These are phyloP conservation scores for Gonapodya sp. DNA, from an alignment of 192 early-diverging fungal genomes.

Conservation along the genomic window DNA sequence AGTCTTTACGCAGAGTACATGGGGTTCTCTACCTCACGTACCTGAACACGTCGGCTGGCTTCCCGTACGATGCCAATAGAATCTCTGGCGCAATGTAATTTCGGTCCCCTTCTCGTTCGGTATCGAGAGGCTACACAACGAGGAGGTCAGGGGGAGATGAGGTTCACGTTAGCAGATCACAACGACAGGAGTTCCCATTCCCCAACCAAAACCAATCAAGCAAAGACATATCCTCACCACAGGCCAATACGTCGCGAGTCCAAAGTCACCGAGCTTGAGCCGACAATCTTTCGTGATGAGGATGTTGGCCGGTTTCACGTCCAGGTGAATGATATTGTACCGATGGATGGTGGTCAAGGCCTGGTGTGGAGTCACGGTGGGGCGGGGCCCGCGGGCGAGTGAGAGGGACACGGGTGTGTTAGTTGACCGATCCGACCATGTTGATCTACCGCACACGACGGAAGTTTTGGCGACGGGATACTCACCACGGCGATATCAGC, in stretches of 20 bases:
- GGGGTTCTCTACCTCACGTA: slow-evolving; percentile 12
- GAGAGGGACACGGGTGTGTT: too few species aligned
- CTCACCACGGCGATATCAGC: not conserved
- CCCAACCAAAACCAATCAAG: not conserved
- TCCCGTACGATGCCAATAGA: slow-evolving; percentile 46
- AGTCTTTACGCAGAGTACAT: not conserved
- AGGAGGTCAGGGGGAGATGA: too few species aligned
- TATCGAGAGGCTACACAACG: slow-evolving; percentile 24
- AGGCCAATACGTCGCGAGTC: slow-evolving; percentile 44
- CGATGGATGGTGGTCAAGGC: not conserved
- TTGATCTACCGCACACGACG: too few species aligned
- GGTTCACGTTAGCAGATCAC: not conserved
- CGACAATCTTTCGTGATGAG: not conserved
- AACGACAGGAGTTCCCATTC: not conserved
- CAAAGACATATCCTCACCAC: slow-evolving; percentile 32
- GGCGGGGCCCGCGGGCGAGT: too few species aligned
- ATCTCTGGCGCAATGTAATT: slow-evolving; percentile 87
- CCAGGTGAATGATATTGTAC: not conserved
- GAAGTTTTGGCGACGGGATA: not conserved
- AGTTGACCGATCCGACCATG: not conserved
- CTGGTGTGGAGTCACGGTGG: not conserved
- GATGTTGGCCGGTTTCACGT: slow-evolving; percentile 1
- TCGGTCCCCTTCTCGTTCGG: slow-evolving; percentile 82
- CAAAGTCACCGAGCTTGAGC: slow-evolving; percentile 4
- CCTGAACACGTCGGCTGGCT: slow-evolving; percentile 82